These are phyloP conservation scores for Penicillium steckii DNA, from an alignment of 495 filamentous ascomycete genomes.

Conservation along the genomic window DNA sequence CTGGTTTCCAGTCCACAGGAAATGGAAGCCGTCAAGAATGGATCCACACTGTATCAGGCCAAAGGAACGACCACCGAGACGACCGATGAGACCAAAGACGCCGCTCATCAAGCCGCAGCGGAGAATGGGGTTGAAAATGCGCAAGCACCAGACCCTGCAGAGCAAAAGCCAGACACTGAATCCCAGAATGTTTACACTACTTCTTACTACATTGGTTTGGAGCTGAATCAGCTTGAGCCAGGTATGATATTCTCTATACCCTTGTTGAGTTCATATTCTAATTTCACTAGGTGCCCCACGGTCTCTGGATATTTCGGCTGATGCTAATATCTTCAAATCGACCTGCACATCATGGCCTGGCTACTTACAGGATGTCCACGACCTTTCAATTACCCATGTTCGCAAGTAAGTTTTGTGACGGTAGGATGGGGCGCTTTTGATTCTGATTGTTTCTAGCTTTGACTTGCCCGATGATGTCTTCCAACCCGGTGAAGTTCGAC, in stretches of 20 bases:
- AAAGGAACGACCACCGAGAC: constrained; percentile 59
- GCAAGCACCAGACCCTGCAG: constrained; percentile 36
- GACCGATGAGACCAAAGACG: constrained; percentile 56
- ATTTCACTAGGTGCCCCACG: constrained; percentile 45
- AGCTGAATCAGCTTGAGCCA: constrained; percentile 46
- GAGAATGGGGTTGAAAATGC: constrained; percentile 48
- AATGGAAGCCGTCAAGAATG: constrained; percentile 65
- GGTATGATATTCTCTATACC: constrained; percentile 20
- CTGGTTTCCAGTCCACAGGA: constrained; percentile 69
- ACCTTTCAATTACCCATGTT: constrained; percentile 69
- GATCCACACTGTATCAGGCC: constrained; percentile 66
- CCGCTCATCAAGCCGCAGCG: constrained; percentile 50
- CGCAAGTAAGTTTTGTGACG: constrained; percentile 61
- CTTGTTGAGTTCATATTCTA: background rate
- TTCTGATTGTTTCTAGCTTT: constrained; percentile 52
- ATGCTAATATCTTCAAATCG: constrained; percentile 72
- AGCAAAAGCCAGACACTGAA: constrained; percentile 33
- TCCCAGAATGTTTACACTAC: constrained; percentile 69
- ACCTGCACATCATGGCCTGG: constrained; percentile 64
- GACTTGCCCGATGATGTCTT: constrained; percentile 91
- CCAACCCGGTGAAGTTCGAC: constrained; percentile 69
- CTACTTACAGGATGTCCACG: constrained; percentile 63
- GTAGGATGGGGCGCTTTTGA: background rate
- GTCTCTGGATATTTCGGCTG: constrained; percentile 62
- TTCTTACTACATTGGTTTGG: constrained; percentile 85